Percentiles rank a stretch among this genome's conserved stretches.
Conservation (phyloP, 1,284 basidiomycete genomes). For the Irpex sp. region DNA sequence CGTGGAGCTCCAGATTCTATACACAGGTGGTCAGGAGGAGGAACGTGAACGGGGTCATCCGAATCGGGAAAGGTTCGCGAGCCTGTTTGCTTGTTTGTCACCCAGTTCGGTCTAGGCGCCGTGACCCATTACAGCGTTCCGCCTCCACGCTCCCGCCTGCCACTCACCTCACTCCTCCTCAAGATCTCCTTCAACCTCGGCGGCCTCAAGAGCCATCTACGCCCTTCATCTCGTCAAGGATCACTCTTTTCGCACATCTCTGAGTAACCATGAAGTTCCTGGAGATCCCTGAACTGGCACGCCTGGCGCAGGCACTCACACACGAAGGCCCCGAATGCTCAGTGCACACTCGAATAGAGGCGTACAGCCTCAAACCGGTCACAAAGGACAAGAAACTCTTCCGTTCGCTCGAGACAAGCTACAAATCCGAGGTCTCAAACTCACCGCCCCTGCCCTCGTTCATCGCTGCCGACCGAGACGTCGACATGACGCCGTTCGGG, state of each 20-base stretch:
- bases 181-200: background rate
- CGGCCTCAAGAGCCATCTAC: background rate
- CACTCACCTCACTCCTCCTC: background rate
- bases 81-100: background rate
- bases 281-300: conserved; percentile 75
- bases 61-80: background rate
- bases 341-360: conserved; percentile 91
- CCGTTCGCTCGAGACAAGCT: conserved; percentile 84
- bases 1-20: background rate
- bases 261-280: conserved; percentile 77
- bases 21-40: background rate
- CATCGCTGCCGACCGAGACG: conserved; percentile 57
- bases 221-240: background rate
- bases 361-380: conserved; percentile 97
- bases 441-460: conserved; percentile 67
- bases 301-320: conserved; percentile 77
- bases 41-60: background rate
- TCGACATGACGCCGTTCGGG: conserved; percentile 71
- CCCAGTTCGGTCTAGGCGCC: background rate
- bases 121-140: background rate
- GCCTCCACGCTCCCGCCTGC: background rate
- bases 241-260: background rate
- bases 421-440: conserved; percentile 70
- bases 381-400: conserved; percentile 96
- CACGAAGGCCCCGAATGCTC: conserved; percentile 86